phyloP scores from a whole-genome alignment of 331 rosid genomes.

The Rhamnella rubrinervis region DNA sequence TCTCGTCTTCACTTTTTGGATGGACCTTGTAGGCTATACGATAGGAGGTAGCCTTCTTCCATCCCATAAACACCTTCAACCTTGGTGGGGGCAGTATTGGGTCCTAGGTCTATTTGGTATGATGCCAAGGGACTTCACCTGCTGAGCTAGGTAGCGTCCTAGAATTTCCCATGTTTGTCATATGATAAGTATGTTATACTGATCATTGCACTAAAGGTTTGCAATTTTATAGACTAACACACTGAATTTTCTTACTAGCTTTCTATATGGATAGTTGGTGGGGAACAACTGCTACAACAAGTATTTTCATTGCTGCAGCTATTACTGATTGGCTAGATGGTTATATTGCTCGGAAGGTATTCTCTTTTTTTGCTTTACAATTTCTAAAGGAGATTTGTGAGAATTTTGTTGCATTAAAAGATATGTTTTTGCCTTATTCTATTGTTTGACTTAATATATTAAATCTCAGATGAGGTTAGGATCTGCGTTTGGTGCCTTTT shows the following conservation, averaged over 20 bases:
- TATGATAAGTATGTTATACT: neutral
- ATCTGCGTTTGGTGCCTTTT: constrained; percentile 94
- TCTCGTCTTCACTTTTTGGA: neutral
- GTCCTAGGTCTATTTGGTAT: neutral
- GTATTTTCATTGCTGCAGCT: constrained; percentile 78
- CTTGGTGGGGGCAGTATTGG: neutral
- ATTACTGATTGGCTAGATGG: constrained; percentile 99
- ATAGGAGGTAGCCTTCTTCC: neutral
- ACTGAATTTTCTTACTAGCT: constrained; percentile 35
- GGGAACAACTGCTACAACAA: constrained; percentile 79
- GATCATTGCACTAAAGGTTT: constrained; percentile 3
- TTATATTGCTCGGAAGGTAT: constrained; percentile 91
- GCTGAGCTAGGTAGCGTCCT: neutral
- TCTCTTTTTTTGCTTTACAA: neutral
- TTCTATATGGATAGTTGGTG: constrained; percentile 79
- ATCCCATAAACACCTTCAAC: neutral
- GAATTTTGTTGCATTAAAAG: neutral
- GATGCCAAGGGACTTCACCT: neutral
- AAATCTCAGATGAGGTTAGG: constrained; percentile 80
- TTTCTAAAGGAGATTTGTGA: neutral
- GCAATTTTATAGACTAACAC: constrained; percentile 13
- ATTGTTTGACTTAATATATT: neutral
- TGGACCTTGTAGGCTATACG: too few species aligned
- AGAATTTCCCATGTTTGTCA: neutral
- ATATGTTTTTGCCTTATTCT: neutral